phyloP scores from a whole-genome alignment of 257 asterid genomes.

The Henckelia pumila region DNA sequence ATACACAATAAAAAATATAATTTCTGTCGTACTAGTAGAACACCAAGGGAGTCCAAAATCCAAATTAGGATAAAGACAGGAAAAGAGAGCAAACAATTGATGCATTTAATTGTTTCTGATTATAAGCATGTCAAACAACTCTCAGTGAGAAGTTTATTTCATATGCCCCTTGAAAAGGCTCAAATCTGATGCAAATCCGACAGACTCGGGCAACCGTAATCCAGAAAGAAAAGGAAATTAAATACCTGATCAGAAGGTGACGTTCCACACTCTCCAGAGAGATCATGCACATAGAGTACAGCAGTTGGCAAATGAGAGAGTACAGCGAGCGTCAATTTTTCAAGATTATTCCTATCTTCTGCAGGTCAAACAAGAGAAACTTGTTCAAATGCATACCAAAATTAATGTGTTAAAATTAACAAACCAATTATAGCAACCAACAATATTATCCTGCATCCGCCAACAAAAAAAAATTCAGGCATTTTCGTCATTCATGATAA shows the following conservation, averaged over 20 bases:
- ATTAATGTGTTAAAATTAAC: conserved; percentile 8
- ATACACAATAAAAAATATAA: background rate
- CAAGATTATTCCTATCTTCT: conserved; percentile 95
- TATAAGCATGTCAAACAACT: conserved; percentile 3
- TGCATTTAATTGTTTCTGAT: background rate
- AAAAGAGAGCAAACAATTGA: background rate
- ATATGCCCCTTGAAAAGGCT: background rate
- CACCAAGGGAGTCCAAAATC: background rate
- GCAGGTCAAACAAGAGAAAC: conserved; percentile 40
- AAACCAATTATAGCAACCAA: background rate
- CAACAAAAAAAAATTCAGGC: background rate
- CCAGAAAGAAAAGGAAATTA: conserved; percentile 15
- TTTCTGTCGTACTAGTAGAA: background rate
- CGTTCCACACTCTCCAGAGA: conserved; percentile 93
- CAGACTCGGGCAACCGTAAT: background rate
- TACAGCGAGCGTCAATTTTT: conserved; percentile 94
- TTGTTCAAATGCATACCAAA: conserved; percentile 1
- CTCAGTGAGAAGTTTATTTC: conserved; percentile 13
- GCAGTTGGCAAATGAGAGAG: conserved; percentile 97
- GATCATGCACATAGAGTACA: conserved; percentile 92
- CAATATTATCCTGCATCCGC: conserved; percentile 7
- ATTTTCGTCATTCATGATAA: background rate
- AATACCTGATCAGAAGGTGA: conserved; percentile 95
- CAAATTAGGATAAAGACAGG: background rate
- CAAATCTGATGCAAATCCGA: conserved; percentile 8